Conservation (phyloP, 2,329 filamentous ascomycete species). For the Exophiala spinifera region DNA sequence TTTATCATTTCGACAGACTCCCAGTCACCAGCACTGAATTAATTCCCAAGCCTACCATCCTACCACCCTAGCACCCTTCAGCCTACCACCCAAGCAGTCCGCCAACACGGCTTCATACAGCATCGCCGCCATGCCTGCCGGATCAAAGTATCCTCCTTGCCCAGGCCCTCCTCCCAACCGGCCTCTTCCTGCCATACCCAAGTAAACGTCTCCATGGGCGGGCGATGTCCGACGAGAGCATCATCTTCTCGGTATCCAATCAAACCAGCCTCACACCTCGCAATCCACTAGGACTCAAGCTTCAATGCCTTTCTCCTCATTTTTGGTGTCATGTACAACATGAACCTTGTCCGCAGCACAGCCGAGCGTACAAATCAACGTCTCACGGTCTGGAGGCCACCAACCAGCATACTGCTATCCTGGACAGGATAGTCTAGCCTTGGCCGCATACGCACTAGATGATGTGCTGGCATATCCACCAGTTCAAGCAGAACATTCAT, state of each 20-base stretch:
- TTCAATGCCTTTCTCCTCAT: background rate
- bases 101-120: background rate
- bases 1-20: background rate
- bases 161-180: conserved; percentile 34
- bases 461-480: conserved; percentile 22
- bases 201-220: conserved; percentile 9
- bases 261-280: background rate
- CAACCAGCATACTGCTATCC: background rate
- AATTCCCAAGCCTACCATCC: conserved; percentile 3
- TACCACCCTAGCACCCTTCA: background rate
- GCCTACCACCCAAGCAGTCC: conserved; percentile 1
- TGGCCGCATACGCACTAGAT: conserved; percentile 3
- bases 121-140: conserved; percentile 30
- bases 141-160: conserved; percentile 33
- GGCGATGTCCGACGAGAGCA: background rate
- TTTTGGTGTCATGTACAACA: conserved; percentile 13
- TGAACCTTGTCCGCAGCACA: conserved; percentile 6
- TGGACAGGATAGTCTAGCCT: background rate
- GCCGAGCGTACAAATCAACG: background rate
- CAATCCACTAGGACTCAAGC: conserved; percentile 1
- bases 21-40: conserved; percentile 5
- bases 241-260: background rate
- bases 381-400: conserved; percentile 3
- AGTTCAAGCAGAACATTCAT: conserved; percentile 22
- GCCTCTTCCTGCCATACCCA: conserved; percentile 33